phyloP scores from a whole-genome alignment of 257 asterid genomes.

The Nicotiana benthamiana region DNA sequence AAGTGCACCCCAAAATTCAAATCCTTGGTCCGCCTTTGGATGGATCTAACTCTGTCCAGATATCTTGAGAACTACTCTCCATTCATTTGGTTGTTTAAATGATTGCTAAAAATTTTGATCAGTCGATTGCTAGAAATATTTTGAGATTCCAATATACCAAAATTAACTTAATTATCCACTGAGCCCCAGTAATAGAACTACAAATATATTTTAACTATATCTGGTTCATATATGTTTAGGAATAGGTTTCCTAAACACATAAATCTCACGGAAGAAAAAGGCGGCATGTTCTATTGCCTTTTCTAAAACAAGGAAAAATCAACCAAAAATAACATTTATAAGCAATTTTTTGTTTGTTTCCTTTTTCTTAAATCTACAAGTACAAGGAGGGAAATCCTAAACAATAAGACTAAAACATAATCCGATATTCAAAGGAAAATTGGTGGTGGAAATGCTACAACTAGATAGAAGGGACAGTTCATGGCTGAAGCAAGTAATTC shows the following conservation, averaged over 20 bases:
- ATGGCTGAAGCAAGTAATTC: background rate
- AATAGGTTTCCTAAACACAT: background rate
- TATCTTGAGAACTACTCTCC: background rate
- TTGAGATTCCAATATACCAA: background rate
- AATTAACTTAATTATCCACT: background rate
- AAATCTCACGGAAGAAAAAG: background rate
- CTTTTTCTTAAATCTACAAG: background rate
- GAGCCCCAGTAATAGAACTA: background rate
- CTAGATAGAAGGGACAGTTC: background rate
- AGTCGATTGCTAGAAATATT: background rate
- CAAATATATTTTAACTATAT: background rate
- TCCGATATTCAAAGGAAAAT: background rate
- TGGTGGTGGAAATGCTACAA: background rate
- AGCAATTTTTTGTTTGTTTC: background rate
- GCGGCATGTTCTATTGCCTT: background rate
- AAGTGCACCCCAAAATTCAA: too few relatives aligned
- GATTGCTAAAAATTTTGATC: too few relatives aligned
- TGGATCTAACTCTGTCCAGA: background rate
- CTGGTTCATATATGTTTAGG: background rate
- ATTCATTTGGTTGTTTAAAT: background rate
- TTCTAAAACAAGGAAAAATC: background rate
- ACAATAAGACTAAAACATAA: background rate
- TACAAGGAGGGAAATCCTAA: background rate
- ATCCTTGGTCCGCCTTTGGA: too few relatives aligned
- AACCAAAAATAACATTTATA: background rate